Percentiles rank a stretch among this genome's conserved stretches.
Evolutionary conservation across 495 filamentous ascomycete species (phyloP).

Genomic region (Umbilicaria muhlenbergii): DNA sequence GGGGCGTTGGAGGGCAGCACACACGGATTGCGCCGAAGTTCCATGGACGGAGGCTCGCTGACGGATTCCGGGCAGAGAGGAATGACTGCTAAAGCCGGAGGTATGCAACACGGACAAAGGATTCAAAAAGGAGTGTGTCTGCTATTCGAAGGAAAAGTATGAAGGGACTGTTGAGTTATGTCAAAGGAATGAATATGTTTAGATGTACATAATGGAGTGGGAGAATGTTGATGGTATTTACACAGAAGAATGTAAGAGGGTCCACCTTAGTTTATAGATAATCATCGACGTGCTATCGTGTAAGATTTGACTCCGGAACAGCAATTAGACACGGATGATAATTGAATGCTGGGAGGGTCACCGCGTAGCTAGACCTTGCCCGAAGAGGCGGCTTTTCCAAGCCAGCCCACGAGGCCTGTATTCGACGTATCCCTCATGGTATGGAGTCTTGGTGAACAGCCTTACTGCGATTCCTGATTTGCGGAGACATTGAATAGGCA

Average conservation of each 20-base stretch:
- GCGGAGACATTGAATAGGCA: neutral
- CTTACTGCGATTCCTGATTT: conserved; percentile 5
- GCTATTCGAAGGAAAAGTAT: conserved; percentile 6
- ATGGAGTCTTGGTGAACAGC: conserved; percentile 2
- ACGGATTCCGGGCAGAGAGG: neutral
- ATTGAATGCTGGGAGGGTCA: neutral
- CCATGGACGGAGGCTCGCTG: conserved; percentile 8
- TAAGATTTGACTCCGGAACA: conserved; percentile 1
- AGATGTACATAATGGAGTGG: neutral
- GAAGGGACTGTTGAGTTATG: conserved; percentile 8
- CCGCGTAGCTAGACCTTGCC: neutral
- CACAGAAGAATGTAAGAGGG: neutral
- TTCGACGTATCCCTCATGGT: neutral
- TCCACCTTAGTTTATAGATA: too few relatives aligned
- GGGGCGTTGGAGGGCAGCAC: conserved; percentile 28
- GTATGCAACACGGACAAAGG: too few relatives aligned
- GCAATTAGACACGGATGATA: conserved; percentile 11
- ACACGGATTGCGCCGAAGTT: conserved; percentile 12
- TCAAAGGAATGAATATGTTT: conserved; percentile 12
- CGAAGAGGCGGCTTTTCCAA: conserved; percentile 1
- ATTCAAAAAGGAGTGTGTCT: too few relatives aligned
- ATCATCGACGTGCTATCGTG: too few relatives aligned
- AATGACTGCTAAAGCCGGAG: conserved; percentile 1
- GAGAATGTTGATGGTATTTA: conserved; percentile 2
- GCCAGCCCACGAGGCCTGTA: neutral